These are phyloP conservation scores for Metarhizium anisopliae DNA, from an alignment of 2,329 filamentous ascomycete genomes.

Conservation along the genomic window DNA sequence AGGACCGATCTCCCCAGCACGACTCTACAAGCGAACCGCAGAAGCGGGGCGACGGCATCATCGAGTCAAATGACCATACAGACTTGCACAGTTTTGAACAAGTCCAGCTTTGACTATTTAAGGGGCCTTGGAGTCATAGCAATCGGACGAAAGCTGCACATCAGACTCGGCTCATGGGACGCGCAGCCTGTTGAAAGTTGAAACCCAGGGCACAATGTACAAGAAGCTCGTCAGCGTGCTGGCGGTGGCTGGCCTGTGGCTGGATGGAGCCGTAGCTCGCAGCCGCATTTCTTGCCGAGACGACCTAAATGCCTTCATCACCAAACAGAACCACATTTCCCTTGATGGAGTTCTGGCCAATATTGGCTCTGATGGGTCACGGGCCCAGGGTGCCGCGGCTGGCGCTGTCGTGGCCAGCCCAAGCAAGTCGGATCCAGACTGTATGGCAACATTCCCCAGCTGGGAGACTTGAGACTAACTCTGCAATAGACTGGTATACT, in stretches of 20 bases:
- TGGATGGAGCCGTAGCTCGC: neutral
- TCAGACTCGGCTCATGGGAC: neutral
- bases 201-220: neutral
- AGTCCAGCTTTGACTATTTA: neutral
- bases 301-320: slow-evolving; percentile 9
- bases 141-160: no score
- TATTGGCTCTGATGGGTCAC: slow-evolving; percentile 43
- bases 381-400: slow-evolving; percentile 33
- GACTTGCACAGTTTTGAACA: neutral
- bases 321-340: slow-evolving; percentile 9
- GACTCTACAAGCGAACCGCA: neutral
- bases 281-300: slow-evolving; percentile 15
- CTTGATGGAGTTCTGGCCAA: slow-evolving; percentile 27
- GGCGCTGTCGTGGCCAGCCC: slow-evolving; percentile 49
- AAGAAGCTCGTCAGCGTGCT: slow-evolving; percentile 1
- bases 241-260: slow-evolving; percentile 2
- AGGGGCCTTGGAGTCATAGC: neutral
- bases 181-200: neutral
- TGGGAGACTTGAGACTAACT: neutral
- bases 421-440: slow-evolving; percentile 40
- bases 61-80: neutral
- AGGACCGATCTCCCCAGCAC: neutral
- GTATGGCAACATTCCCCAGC: slow-evolving; percentile 23
- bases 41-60: neutral
- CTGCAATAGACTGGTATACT: slow-evolving; percentile 56